Evolutionary conservation across 768 basidiomycete genomes (phyloP).

Genomic region (Filobasidium wieringae): DNA sequence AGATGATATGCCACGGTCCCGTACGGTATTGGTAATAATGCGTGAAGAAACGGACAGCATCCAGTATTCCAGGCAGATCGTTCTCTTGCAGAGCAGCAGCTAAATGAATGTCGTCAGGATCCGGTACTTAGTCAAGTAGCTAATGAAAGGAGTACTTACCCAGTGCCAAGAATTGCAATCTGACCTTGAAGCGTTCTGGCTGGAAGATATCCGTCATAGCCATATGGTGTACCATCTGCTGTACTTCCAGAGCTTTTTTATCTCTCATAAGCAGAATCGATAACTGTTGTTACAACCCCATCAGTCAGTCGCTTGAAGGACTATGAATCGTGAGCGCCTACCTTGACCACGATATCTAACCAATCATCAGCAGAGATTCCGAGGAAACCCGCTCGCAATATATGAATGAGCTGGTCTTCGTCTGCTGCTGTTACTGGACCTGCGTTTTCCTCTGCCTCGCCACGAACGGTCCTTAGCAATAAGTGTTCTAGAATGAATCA

Average conservation of each 20-base stretch:
- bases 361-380: slow-evolving; percentile 74
- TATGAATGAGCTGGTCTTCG: slow-evolving; percentile 16
- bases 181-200: slow-evolving; percentile 17
- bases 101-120: slow-evolving; percentile 32
- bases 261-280: slow-evolving; percentile 36
- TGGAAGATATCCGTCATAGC: slow-evolving; percentile 21
- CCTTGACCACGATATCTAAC: slow-evolving; percentile 76
- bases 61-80: slow-evolving; percentile 52
- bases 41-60: slow-evolving; percentile 65
- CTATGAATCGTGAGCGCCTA: slow-evolving; percentile 33
- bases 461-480: neutral
- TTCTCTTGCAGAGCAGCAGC: slow-evolving; percentile 60
- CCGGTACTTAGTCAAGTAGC: neutral
- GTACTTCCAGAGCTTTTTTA: slow-evolving; percentile 32
- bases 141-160: slow-evolving; percentile 51
- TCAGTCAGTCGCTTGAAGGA: neutral
- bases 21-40: slow-evolving; percentile 72
- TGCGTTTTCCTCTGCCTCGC: slow-evolving; percentile 16
- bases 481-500: neutral
- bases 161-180: slow-evolving; percentile 63
- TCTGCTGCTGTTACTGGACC: slow-evolving; percentile 17
- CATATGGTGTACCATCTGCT: slow-evolving; percentile 36
- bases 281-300: slow-evolving; percentile 20
- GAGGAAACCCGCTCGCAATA: slow-evolving; percentile 56
- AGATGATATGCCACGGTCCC: slow-evolving; percentile 68